phyloP scores from a whole-genome alignment of 345 rosid species.

The Salix viminalis region DNA sequence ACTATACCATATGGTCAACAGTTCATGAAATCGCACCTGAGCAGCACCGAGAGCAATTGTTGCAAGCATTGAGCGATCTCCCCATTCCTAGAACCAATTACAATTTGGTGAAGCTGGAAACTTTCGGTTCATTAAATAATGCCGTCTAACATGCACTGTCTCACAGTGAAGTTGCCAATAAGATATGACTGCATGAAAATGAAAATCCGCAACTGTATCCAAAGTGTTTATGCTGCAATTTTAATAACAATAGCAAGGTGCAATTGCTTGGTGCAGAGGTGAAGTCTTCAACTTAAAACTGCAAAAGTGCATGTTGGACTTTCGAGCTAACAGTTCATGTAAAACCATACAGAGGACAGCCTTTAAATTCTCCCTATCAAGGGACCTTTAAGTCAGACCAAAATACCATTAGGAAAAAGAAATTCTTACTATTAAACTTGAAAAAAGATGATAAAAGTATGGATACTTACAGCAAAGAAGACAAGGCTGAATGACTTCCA shows the following conservation, averaged over 20 bases:
- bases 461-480: constrained; percentile 83
- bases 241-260: not conserved
- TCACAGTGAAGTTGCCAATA: not conserved
- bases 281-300: not conserved
- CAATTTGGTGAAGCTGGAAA: not conserved
- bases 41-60: constrained; percentile 97
- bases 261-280: not conserved
- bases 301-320: not conserved
- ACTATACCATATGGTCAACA: not conserved
- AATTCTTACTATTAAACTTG: not conserved
- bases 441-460: not conserved
- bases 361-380: not conserved
- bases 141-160: not conserved
- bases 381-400: not conserved
- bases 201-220: not conserved
- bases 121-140: not conserved
- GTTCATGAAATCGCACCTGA: constrained; percentile 45
- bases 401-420: not conserved
- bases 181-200: not conserved
- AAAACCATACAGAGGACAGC: not conserved
- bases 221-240: not conserved
- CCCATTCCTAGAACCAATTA: constrained; percentile 76
- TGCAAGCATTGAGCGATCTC: constrained; percentile 99
- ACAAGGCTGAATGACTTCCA: constrained; percentile 97
- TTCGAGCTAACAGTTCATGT: not conserved